Conservation (phyloP, 2,329 filamentous ascomycete species). For the Xylaria sp. region DNA sequence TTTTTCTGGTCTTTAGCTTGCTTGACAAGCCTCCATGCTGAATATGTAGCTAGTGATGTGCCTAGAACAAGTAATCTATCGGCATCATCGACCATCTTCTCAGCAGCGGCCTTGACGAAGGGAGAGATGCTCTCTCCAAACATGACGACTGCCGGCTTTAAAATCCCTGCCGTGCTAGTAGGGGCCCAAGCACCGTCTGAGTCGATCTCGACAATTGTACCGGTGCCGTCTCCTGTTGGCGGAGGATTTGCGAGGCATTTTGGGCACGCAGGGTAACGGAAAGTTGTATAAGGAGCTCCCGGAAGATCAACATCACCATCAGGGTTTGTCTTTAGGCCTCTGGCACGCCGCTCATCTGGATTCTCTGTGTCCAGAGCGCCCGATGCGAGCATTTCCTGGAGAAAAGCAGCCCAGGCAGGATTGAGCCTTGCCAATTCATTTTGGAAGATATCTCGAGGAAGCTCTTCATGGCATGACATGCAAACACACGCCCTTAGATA, state of each 20-base stretch:
- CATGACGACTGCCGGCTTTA: constrained; percentile 96
- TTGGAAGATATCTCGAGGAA: constrained; percentile 80
- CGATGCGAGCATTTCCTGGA: constrained; percentile 75
- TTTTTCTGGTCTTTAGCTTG: constrained; percentile 83
- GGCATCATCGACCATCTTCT: constrained; percentile 81
- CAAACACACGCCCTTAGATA: constrained; percentile 87
- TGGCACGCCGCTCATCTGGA: constrained; percentile 72
- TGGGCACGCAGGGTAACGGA: constrained; percentile 91
- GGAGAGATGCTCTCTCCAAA: constrained; percentile 88
- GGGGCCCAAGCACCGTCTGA: constrained; percentile 80
- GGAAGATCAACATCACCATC: constrained; percentile 95
- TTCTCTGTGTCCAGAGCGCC: constrained; percentile 84
- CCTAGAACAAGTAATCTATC: constrained; percentile 82
- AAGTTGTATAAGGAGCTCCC: constrained; percentile 86
- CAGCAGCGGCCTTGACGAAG: constrained; percentile 78
- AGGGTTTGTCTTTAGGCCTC: constrained; percentile 85
- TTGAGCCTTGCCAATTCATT: constrained; percentile 80
- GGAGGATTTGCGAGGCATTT: constrained; percentile 76
- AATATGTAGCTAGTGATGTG: constrained; percentile 93
- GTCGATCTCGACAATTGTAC: constrained; percentile 74
- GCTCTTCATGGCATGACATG: constrained; percentile 78
- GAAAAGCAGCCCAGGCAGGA: constrained; percentile 83
- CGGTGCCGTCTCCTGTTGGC: constrained; percentile 63
- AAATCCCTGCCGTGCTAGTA: constrained; percentile 75
- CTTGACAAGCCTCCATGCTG: constrained; percentile 90